Conservation (phyloP, 2,329 filamentous ascomycete species). For the Pestalotiopsis sp. region DNA sequence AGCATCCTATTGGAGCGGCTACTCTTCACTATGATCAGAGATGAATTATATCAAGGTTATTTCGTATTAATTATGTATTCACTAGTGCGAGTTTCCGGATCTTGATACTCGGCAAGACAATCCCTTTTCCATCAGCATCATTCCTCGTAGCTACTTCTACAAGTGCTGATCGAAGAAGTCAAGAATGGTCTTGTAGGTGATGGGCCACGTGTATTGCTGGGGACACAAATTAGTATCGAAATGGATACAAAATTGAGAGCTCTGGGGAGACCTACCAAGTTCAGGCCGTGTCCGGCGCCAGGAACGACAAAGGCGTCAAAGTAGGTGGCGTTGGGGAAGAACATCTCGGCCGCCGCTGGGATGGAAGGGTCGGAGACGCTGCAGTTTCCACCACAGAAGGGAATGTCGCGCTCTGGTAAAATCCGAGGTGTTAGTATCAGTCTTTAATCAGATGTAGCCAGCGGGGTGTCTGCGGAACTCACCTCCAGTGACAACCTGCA, state of each 20-base stretch:
- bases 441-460: not conserved
- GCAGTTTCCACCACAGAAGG: conserved; percentile 66
- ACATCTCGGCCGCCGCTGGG: conserved; percentile 36
- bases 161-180: conserved; percentile 35
- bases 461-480: conserved; percentile 17
- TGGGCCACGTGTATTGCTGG: conserved; percentile 29
- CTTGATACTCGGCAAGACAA: no score
- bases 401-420: conserved; percentile 44
- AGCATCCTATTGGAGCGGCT: no score
- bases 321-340: conserved; percentile 45
- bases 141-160: not conserved
- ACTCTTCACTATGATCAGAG: no score
- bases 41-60: no score
- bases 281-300: conserved; percentile 52
- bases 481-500: conserved; percentile 60
- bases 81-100: no score
- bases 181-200: conserved; percentile 37
- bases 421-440: not conserved
- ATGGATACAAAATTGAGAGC: not conserved
- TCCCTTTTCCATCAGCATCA: no score
- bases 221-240: not conserved
- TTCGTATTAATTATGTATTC: no score
- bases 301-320: conserved; percentile 59
- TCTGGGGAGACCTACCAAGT: conserved; percentile 34
- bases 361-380: conserved; percentile 44